Conservation (phyloP, 352 stramenopile genomes). For the Stramenopiles sp. region DNA sequence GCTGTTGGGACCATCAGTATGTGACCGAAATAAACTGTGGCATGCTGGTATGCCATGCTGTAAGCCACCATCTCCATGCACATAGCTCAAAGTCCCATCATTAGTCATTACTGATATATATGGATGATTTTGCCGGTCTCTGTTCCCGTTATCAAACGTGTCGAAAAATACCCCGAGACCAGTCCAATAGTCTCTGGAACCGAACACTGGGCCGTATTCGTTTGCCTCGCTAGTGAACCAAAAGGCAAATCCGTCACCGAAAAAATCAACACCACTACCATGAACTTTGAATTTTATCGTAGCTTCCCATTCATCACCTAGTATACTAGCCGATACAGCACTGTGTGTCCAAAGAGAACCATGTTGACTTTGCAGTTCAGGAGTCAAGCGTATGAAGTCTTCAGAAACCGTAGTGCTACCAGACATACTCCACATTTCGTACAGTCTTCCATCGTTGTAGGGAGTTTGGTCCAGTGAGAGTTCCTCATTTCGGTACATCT, state of each 20-base stretch:
- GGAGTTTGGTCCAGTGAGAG: not conserved
- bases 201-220: not conserved
- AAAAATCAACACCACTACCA: not conserved
- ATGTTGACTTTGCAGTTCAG: not conserved
- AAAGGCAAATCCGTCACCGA: not conserved
- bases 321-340: not conserved
- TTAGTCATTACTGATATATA: not conserved
- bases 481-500: not conserved
- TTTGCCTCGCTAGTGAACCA: not conserved
- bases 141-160: not conserved
- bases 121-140: not conserved
- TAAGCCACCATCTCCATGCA: not conserved
- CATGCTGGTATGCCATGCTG: not conserved
- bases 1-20: not conserved
- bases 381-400: conserved; percentile 2
- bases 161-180: not conserved
- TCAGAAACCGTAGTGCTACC: not conserved
- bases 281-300: not conserved
- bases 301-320: not conserved
- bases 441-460: not conserved
- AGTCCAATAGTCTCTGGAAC: not conserved
- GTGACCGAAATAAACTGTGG: not conserved
- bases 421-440: not conserved
- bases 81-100: not conserved
- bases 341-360: not conserved